A percentile compares a stretch with the other conserved stretches of the same genome.
Evolutionary conservation across 2,329 filamentous ascomycete species (phyloP).

Genomic region (Aspergillus sp.): DNA sequence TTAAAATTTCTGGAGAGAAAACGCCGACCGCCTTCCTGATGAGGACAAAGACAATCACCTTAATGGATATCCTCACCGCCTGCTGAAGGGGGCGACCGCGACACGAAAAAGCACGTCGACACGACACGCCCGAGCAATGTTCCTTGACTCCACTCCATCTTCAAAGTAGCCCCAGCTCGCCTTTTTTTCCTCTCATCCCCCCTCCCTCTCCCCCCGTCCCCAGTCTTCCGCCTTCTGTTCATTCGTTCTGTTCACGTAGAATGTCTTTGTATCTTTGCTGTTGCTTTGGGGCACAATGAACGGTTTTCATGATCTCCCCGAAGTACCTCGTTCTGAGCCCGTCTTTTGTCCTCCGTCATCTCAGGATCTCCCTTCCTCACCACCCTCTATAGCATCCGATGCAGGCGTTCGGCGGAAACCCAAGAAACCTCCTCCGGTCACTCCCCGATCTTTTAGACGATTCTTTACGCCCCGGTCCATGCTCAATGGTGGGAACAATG

Average conservation of each 20-base stretch:
- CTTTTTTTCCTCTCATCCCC: constrained; percentile 4
- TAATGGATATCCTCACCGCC: constrained; percentile 16
- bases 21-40: constrained; percentile 22
- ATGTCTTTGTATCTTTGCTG: constrained; percentile 20
- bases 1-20: constrained; percentile 19
- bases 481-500: constrained; percentile 33
- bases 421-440: constrained; percentile 48
- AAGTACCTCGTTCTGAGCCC: constrained; percentile 35
- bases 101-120: constrained; percentile 28
- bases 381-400: constrained; percentile 41
- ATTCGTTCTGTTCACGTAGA: constrained; percentile 14
- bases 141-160: constrained; percentile 13
- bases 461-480: constrained; percentile 52
- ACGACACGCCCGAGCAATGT: constrained; percentile 10
- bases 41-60: not conserved
- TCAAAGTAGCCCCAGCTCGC: constrained; percentile 7
- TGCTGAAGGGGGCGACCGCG: constrained; percentile 17
- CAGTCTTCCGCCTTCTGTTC: not conserved
- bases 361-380: constrained; percentile 41
- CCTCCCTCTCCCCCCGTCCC: constrained; percentile 3
- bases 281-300: constrained; percentile 30
- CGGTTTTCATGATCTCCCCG: constrained; percentile 29
- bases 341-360: constrained; percentile 27
- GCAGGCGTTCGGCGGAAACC: constrained; percentile 36
- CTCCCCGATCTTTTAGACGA: constrained; percentile 50